Evolutionary conservation across 148 eudicot species (phyloP).

Genomic region (Persicaria maculosa): DNA sequence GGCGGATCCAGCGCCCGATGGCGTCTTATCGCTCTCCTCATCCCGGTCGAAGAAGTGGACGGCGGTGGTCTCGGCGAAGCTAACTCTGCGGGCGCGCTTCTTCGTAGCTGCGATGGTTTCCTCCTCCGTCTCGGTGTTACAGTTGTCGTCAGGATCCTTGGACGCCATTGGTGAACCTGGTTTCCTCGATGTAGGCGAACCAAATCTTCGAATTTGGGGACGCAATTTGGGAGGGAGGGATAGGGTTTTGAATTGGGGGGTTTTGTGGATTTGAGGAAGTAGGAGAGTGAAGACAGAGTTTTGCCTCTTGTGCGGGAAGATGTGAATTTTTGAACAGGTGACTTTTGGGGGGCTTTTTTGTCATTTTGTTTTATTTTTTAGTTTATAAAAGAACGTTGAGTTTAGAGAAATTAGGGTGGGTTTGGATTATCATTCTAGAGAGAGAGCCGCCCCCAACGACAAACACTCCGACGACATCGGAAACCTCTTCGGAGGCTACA

Average conservation of each 20-base stretch:
- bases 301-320: slow-evolving; percentile 5
- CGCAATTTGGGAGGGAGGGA: not conserved
- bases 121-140: slow-evolving; percentile 48
- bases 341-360: not conserved
- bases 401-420: too few relatives aligned
- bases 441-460: too few relatives aligned
- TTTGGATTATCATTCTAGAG: too few relatives aligned
- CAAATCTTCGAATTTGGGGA: not conserved
- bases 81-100: slow-evolving; percentile 67
- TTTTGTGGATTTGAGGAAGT: not conserved
- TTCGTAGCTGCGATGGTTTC: slow-evolving; percentile 36
- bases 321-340: not conserved
- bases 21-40: slow-evolving; percentile 53
- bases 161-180: slow-evolving; percentile 19
- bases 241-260: slow-evolving; percentile 3
- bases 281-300: not conserved
- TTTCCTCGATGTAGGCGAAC: not conserved
- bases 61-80: slow-evolving; percentile 91
- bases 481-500: too few relatives aligned
- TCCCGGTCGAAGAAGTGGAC: slow-evolving; percentile 70
- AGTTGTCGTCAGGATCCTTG: slow-evolving; percentile 25
- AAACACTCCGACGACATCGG: too few relatives aligned
- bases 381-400: too few relatives aligned
- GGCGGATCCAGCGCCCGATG: not conserved
- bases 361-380: not conserved